Percentiles rank a stretch among this genome's conserved stretches.
These are phyloP conservation scores for Priceomyces haplophilus DNA, from an alignment of 805 yeast species.

Conservation along the genomic window DNA sequence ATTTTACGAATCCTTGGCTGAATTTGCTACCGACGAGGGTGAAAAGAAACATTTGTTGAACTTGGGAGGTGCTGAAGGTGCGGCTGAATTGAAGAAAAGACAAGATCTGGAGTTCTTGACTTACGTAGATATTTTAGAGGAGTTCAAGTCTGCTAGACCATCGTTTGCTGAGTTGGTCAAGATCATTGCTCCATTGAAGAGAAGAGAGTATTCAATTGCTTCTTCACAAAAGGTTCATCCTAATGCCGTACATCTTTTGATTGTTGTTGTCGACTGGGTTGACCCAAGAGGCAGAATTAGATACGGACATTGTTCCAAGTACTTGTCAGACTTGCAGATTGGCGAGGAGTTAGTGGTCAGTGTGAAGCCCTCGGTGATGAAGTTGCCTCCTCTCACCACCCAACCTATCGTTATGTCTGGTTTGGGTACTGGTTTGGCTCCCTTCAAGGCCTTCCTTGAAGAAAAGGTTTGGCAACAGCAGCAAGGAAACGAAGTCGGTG, in stretches of 20 bases:
- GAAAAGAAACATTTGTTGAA: slow-evolving; percentile 62
- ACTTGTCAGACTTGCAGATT: slow-evolving; percentile 69
- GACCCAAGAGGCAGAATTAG: slow-evolving; percentile 82
- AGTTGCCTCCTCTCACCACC: slow-evolving; percentile 79
- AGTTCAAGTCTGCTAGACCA: slow-evolving; percentile 83
- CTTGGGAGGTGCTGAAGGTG: slow-evolving; percentile 76
- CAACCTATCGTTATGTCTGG: slow-evolving; percentile 97
- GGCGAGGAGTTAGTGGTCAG: slow-evolving; percentile 90
- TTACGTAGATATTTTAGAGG: slow-evolving; percentile 76
- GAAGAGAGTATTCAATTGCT: slow-evolving; percentile 97
- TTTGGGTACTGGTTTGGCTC: slow-evolving; percentile 96
- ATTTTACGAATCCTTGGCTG: slow-evolving; percentile 80
- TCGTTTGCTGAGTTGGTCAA: slow-evolving; percentile 62
- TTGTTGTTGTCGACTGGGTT: slow-evolving; percentile 95
- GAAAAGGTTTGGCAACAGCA: slow-evolving; percentile 91
- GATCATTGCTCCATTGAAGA: slow-evolving; percentile 80
- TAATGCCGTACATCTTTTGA: slow-evolving; percentile 82
- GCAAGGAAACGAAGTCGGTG: slow-evolving; percentile 88
- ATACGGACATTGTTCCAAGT: slow-evolving; percentile 93
- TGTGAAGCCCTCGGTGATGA: slow-evolving; percentile 97
- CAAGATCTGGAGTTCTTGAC: slow-evolving; percentile 81
- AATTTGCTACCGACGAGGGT: slow-evolving; percentile 63
- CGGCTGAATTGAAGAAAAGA: slow-evolving; percentile 75
- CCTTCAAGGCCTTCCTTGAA: slow-evolving; percentile 95
- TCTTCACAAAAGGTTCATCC: slow-evolving; percentile 92